Evolutionary conservation across 306 rosid species (phyloP), one percentile per base, ranked within the genome.

Genomic region (Mimosa bimucronata): DNA sequence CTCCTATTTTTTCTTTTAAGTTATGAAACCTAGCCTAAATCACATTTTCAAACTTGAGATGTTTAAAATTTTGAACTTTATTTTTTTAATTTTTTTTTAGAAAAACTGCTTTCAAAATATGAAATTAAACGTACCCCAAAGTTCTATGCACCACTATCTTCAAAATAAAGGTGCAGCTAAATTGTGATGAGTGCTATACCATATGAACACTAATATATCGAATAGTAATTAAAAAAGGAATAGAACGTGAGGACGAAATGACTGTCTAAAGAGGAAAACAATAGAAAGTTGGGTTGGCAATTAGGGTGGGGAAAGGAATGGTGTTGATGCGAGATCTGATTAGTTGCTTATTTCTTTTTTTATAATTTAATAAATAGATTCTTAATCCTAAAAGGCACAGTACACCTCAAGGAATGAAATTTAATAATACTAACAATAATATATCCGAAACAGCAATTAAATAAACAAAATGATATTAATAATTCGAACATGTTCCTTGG

Each of bases 401-500:
- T 26, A 4, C 66, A 13, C 29, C 62, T 26, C 18, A 26, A 26
- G 66, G 65, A 21, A 60, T 26, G 34, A 0, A 60, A 60, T 60
- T 60, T 60, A 60, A 60, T 58, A 58, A 58, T 58, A 25, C 21
- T 58, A 23, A 45, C 12, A 46, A 46, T 46, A 13, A 48, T 11
- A 25, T 23, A 3, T 26, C 18, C 11, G 34, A 30, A 30, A 66
- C 73, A 34, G 7, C 6, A 10, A 50, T 50, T 4, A 58, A 58
- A 58, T 3, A 12, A 60, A 10, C 5, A 57, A 60, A 60, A 60
- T 60, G 1, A 38, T 80, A 21, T 28, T 62, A 77, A 86, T 80
- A 74, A 81, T 82, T 38, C 44, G 40, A 55, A 12, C 76, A 74
- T 80, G 82, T 76, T 73, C 74, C 75, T 79, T 76, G 71, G 50